Conservation (phyloP, 257 asterid species). For the Oldenlandia corymbosa region DNA sequence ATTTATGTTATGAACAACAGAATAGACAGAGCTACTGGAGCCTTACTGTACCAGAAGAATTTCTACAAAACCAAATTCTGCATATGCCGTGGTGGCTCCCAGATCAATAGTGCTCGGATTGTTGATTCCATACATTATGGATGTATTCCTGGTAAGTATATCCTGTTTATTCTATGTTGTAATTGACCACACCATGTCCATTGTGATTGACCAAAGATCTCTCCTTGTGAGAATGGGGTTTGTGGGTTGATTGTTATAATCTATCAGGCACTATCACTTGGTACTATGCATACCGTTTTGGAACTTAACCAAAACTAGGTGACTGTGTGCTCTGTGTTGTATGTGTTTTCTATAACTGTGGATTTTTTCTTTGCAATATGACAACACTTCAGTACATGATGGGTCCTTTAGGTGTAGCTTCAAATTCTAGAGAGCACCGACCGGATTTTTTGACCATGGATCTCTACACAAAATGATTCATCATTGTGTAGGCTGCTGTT, state of each 20-base stretch:
- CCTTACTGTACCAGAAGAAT: conserved; percentile 76
- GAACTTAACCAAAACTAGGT: background rate
- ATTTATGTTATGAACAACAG: conserved; percentile 79
- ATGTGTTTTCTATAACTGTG: background rate
- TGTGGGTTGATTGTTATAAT: background rate
- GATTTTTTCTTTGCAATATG: background rate
- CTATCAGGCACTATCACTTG: background rate
- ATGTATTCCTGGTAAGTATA: conserved; percentile 88
- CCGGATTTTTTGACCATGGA: no score
- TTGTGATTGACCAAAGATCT: background rate
- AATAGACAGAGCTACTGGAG: conserved; percentile 89
- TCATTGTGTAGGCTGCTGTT: no score
- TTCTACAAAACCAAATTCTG: conserved; percentile 90
- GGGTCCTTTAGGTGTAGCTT: background rate
- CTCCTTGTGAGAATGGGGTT: background rate
- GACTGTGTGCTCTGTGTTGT: background rate
- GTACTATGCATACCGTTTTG: background rate
- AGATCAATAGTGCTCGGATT: conserved; percentile 97
- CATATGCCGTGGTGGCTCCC: conserved; percentile 99
- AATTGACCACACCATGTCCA: no score
- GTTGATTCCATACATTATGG: conserved; percentile 97
- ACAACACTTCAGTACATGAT: background rate
- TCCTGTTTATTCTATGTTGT: background rate
- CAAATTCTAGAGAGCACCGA: background rate
- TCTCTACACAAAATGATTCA: no score